Percentiles rank a stretch among this genome's conserved stretches.
phyloP scores from a whole-genome alignment of 2,329 filamentous ascomycete genomes.

The Colletotrichum sp. region DNA sequence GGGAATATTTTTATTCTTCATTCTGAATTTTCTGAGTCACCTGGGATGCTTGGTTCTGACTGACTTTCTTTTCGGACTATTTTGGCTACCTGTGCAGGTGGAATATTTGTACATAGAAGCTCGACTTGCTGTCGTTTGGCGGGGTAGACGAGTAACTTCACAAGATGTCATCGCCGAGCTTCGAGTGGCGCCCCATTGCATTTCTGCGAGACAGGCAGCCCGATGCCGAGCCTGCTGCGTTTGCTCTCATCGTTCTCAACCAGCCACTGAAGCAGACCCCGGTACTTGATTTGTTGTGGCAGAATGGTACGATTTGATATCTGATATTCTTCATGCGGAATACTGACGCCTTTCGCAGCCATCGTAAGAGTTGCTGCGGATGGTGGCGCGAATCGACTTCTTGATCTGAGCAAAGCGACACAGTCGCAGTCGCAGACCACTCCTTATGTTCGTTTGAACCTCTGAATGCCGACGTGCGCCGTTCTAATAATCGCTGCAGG shows the following conservation, averaged over 20 bases:
- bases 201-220: slow-evolving; percentile 37
- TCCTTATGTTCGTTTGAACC: background rate
- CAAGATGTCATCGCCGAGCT: slow-evolving; percentile 14
- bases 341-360: slow-evolving; percentile 49
- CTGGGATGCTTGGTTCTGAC: background rate
- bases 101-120: background rate
- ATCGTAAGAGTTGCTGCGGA: slow-evolving; percentile 81
- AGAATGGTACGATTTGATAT: slow-evolving; percentile 44
- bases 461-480: background rate
- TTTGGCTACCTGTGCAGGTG: background rate
- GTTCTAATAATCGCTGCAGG: slow-evolving; percentile 33
- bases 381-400: slow-evolving; percentile 84
- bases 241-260: slow-evolving; percentile 57
- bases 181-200: slow-evolving; percentile 46
- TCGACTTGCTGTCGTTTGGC: background rate
- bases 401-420: slow-evolving; percentile 35
- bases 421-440: background rate
- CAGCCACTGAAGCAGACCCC: slow-evolving; percentile 52
- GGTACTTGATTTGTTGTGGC: slow-evolving; percentile 55
- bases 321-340: background rate
- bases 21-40: background rate
- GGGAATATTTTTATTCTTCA: background rate
- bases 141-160: background rate
- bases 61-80: background rate
- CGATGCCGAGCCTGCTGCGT: slow-evolving; percentile 30